A percentile compares a stretch with the other conserved stretches of the same genome.
Conservation (phyloP, 148 eudicot genomes). For the Suaeda aralocaspica region DNA sequence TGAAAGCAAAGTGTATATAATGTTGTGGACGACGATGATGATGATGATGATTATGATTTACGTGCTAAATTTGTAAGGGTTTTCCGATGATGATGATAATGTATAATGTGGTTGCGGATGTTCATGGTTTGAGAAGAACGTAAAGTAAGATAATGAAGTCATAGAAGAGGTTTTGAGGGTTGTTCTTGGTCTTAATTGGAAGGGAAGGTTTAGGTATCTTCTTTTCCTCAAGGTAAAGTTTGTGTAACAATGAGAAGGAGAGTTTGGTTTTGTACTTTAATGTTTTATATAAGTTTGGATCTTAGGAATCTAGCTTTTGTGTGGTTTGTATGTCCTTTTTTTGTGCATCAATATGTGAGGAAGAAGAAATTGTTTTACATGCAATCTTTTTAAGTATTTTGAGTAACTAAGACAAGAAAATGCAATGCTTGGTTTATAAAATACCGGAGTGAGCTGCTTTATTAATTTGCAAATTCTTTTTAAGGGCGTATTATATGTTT, state of each 20-base stretch:
- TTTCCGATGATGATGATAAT: no score
- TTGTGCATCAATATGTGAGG: not conserved
- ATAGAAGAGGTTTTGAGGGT: not conserved
- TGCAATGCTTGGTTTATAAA: slow-evolving; percentile 11
- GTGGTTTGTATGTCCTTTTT: not conserved
- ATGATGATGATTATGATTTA: no score
- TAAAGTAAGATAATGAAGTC: not conserved
- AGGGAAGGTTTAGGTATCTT: slow-evolving; percentile 83
- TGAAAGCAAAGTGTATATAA: no score
- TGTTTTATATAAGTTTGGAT: slow-evolving; percentile 7
- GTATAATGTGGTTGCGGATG: slow-evolving; percentile 5
- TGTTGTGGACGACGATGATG: no score
- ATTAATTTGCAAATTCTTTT: not conserved
- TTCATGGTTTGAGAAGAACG: slow-evolving; percentile 6
- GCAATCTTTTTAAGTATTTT: not conserved
- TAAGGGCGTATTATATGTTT: not conserved
- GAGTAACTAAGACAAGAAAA: slow-evolving; percentile 10
- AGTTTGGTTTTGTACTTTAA: slow-evolving; percentile 8
- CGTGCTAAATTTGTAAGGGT: no score
- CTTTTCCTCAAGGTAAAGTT: slow-evolving; percentile 57
- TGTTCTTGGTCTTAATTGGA: slow-evolving; percentile 44
- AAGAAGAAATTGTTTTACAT: not conserved
- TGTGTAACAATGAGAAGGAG: not conserved
- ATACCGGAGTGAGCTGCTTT: not conserved
- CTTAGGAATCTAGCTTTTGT: slow-evolving; percentile 12